Percentiles rank a stretch among this genome's conserved stretches.
phyloP scores from a whole-genome alignment of 257 asterid genomes.

The Salvia splendens region DNA sequence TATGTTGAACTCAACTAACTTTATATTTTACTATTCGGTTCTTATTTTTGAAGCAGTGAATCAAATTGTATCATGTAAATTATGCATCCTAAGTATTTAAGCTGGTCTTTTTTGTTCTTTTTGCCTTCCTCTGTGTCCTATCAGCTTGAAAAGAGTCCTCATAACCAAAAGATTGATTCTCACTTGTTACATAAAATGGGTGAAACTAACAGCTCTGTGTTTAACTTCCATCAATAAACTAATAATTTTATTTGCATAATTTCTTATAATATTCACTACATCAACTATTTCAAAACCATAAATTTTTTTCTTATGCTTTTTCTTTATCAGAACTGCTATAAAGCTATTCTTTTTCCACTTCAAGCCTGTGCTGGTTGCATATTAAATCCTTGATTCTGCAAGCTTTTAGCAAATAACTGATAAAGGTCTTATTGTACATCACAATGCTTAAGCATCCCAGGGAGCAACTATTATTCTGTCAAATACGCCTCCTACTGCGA shows the following conservation, averaged over 20 bases:
- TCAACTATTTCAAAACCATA: not conserved
- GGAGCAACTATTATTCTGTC: constrained; percentile 74
- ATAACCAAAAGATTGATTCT: constrained; percentile 26
- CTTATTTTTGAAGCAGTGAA: constrained; percentile 60
- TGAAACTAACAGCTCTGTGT: constrained; percentile 8
- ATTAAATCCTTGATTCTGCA: constrained; percentile 19
- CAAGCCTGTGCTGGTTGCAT: constrained; percentile 16
- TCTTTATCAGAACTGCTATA: constrained; percentile 25
- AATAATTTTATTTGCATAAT: not conserved
- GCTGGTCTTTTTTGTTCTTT: not conserved
- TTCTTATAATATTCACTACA: constrained; percentile 13
- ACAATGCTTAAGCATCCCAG: constrained; percentile 60
- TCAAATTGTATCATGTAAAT: constrained; percentile 71
- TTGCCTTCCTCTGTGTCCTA: constrained; percentile 22
- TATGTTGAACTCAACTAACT: constrained; percentile 15
- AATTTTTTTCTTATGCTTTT: constrained; percentile 25
- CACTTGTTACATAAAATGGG: constrained; percentile 12
- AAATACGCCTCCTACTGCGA: constrained; percentile 63
- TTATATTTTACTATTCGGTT: not conserved
- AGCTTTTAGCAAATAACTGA: constrained; percentile 27
- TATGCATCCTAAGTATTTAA: constrained; percentile 29
- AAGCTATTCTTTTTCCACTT: constrained; percentile 7
- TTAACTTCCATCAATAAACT: constrained; percentile 4
- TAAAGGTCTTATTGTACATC: constrained; percentile 23
- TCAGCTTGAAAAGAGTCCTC: constrained; percentile 20